Conservation (phyloP, 169 alveolate genomes). For the Eimeria necatrix region DNA sequence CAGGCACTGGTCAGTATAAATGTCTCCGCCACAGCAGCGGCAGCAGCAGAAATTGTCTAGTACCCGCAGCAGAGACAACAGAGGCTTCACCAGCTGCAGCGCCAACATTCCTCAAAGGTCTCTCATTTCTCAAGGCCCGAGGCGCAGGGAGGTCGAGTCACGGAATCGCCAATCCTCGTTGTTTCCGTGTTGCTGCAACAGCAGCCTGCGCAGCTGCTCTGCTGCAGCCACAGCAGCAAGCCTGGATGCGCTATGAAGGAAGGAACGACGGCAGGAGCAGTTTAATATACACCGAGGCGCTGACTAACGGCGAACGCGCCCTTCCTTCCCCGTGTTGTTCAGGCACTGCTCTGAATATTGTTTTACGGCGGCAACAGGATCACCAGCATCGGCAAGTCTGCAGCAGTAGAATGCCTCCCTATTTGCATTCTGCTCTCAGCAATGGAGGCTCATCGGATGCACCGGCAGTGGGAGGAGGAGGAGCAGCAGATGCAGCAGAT, state of each 20-base stretch:
- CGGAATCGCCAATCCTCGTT: neutral
- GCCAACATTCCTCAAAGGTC: neutral
- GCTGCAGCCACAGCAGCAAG: slow-evolving; percentile 63
- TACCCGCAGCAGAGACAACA: slow-evolving; percentile 15
- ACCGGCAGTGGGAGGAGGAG: neutral
- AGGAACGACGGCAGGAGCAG: slow-evolving; percentile 15
- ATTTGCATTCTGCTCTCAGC: neutral
- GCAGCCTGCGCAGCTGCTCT: slow-evolving; percentile 61
- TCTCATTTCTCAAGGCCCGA: neutral
- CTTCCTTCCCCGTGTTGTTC: neutral
- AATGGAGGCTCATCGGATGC: neutral
- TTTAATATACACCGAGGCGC: neutral
- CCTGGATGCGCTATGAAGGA: neutral
- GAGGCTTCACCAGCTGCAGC: neutral
- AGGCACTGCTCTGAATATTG: neutral
- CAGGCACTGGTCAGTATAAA: neutral
- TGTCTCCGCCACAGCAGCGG: slow-evolving; percentile 51
- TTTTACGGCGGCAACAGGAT: slow-evolving; percentile 11
- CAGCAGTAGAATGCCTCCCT: slow-evolving; percentile 33
- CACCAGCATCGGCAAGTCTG: neutral
- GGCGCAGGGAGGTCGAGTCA: neutral
- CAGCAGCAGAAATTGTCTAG: neutral
- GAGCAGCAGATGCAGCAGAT: slow-evolving; percentile 26
- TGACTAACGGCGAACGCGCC: neutral
- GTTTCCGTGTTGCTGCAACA: slow-evolving; percentile 47